Evolutionary conservation across 495 filamentous ascomycete species (phyloP), one percentile per base, ranked within the genome.

Genomic region (Parachaetomium inaequale): DNA sequence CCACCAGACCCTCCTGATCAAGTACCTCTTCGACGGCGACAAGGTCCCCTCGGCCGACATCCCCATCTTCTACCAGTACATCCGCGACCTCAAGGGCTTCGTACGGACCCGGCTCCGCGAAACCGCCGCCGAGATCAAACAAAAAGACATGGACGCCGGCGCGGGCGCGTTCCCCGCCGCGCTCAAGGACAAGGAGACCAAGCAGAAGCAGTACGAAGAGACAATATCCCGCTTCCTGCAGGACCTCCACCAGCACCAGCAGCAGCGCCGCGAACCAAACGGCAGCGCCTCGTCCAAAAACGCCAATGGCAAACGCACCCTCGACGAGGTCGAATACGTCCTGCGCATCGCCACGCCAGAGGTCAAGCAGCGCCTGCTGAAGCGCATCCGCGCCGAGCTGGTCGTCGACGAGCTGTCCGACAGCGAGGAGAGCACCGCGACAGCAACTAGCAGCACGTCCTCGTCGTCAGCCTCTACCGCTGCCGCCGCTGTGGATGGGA

Each of bases 1-100:
- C 58, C 83, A 89, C 69, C 91, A 96, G 75, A 89, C 85, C 17
- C 83, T 88, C 58, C 75, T 96, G 17, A 83, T 96, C 72, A 93
- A 92, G 76, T 85, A 94, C 70, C 73, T 90, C 25, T 90, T 93
- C 67, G 85, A 88, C 59, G 70, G 85, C 50, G 78, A 85, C 52
- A 82, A 73, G 59, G 63, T 96, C 19, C 90, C 91, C 0, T 73
- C 84, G 11, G 72, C 78, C 53, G 84, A 91, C 69, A 84, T 88
- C 59, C 64, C 78, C 21, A 79, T 84, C 11, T 83, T 96, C 28
- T 79, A 86, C 61, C 72, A 78, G 23, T 96, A 96, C 72, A 77
- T 96, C 57, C 76, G 80, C 47, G 90, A 89, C 34, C 70, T 94
- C 66, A 84, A 88, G 75, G 87, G 90, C 19, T 80, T 80, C 47